Evolutionary conservation across 441 rosid genomes (phyloP).

Genomic region (Codiaeum variegatum): DNA sequence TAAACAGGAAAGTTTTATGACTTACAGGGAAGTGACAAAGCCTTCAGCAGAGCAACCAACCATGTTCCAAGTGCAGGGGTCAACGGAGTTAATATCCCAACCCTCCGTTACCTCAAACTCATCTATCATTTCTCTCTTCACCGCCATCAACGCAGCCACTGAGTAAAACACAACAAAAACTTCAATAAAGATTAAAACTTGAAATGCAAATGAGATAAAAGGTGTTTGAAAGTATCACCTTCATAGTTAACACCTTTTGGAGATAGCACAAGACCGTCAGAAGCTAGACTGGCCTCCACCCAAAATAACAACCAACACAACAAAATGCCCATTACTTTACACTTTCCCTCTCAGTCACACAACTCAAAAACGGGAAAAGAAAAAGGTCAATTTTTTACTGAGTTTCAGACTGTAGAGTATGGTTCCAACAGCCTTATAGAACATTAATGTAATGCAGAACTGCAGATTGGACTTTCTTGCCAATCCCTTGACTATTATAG

Average conservation of each 20-base stretch:
- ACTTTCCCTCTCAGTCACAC: conserved; percentile 9
- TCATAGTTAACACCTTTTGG: conserved; percentile 93
- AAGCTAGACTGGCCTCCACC: conserved; percentile 33
- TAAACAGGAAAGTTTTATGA: conserved; percentile 8
- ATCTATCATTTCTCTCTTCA: conserved; percentile 77
- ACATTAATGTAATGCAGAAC: background rate
- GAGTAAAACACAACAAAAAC: background rate
- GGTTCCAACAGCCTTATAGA: too few relatives aligned
- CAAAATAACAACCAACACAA: conserved; percentile 26
- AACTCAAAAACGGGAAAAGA: background rate
- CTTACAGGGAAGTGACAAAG: conserved; percentile 75
- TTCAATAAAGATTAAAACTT: background rate
- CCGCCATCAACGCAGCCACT: conserved; percentile 89
- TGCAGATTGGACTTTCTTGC: background rate
- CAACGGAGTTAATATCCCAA: conserved; percentile 96
- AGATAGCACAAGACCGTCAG: conserved; percentile 73
- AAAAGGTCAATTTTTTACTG: background rate
- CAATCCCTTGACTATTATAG: background rate
- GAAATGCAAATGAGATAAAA: background rate
- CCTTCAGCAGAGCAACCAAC: conserved; percentile 83
- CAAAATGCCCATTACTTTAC: conserved; percentile 9
- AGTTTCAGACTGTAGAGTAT: background rate
- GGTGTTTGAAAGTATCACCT: conserved; percentile 32
- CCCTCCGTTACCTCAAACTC: conserved; percentile 53
- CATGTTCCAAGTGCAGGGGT: conserved; percentile 97